These are phyloP conservation scores for Aegilops speltoides DNA, from an alignment of 176 grass and related monocot species.

Conservation along the genomic window DNA sequence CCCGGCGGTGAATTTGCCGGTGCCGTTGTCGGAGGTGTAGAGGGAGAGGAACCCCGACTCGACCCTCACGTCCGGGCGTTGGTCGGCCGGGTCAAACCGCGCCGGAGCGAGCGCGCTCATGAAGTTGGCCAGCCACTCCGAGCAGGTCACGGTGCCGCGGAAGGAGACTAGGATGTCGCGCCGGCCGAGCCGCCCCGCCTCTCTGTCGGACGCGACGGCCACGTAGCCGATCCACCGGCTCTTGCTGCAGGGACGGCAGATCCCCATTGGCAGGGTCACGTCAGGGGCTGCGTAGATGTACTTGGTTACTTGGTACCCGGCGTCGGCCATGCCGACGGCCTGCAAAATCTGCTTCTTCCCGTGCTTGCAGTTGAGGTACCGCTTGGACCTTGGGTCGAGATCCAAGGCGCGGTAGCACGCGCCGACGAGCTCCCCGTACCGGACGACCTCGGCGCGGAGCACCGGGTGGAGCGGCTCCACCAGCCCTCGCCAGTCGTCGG, in stretches of 20 bases:
- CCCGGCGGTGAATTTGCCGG: slow-evolving; percentile 45
- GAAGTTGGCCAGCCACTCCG: slow-evolving; percentile 71
- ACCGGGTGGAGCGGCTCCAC: slow-evolving; percentile 59
- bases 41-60: slow-evolving; percentile 70
- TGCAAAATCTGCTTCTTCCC: slow-evolving; percentile 54
- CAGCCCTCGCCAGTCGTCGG: slow-evolving; percentile 54
- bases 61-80: slow-evolving; percentile 50
- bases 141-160: slow-evolving; percentile 57
- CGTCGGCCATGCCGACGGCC: slow-evolving; percentile 47
- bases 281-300: slow-evolving; percentile 68
- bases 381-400: slow-evolving; percentile 51
- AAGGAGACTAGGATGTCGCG: slow-evolving; percentile 70
- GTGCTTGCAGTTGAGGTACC: slow-evolving; percentile 71
- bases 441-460: slow-evolving; percentile 57
- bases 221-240: slow-evolving; percentile 85
- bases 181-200: slow-evolving; percentile 39
- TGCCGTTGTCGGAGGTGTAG: slow-evolving; percentile 67
- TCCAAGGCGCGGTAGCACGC: slow-evolving; percentile 76
- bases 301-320: slow-evolving; percentile 62
- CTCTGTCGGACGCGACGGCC: slow-evolving; percentile 43
- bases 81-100: slow-evolving; percentile 55
- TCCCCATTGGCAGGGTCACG: slow-evolving; percentile 30
- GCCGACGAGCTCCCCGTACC: slow-evolving; percentile 61
- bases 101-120: slow-evolving; percentile 68
- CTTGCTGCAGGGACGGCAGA: slow-evolving; percentile 1